Evolutionary conservation across 2,329 filamentous ascomycete species (phyloP), one percentile per base, ranked within the genome.

Genomic region (Trichophyton benhamiae): DNA sequence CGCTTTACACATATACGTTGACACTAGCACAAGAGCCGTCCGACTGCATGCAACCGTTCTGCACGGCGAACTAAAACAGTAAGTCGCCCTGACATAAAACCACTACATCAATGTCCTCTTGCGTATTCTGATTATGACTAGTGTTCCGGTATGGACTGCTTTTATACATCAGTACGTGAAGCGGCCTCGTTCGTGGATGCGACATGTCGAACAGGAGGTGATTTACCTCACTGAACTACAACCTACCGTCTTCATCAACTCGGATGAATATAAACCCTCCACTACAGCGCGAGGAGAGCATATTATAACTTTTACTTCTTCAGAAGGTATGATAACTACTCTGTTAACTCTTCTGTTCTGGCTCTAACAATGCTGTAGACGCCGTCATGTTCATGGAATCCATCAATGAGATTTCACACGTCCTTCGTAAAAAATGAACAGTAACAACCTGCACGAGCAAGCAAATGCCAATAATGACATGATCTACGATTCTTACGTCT

Each of bases 111-210:
- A 36, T 49, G 17, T n/a, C 4, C 0, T 48, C 22, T 36, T 53
- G 33, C 9, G 17, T 53, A 55, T 41, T 20, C 44, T 49, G 27
- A 30, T 3, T 42, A n/a, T 5, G 8, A 60, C 15, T 57, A 78
- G 77, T 20, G 79, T 81, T 1, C 83, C 83, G 0, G 79, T 85
- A 61, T 86, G 83, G 83, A 86, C 82, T 1, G 80, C 80, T 0
- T 83, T 83, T 63, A 74, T 83, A 20, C 80, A 78, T 0, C 71
- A 77, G 25, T 76, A 79, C 60, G 70, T 82, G 38, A 71, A 72
- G 30, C 72, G 75, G 59, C 74, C 70, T 3, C n/a, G 36, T 8
- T 72, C 71, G 38, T 84, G 82, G 80, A 74, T 81, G 62, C 75
- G 75, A 46, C 71, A 70, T 9, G 66, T 76, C 0, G 74, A 73